Evolutionary conservation across 495 filamentous ascomycete genomes (phyloP), one percentile per base, ranked within the genome.

Genomic region (Penicillium cinerascens): DNA sequence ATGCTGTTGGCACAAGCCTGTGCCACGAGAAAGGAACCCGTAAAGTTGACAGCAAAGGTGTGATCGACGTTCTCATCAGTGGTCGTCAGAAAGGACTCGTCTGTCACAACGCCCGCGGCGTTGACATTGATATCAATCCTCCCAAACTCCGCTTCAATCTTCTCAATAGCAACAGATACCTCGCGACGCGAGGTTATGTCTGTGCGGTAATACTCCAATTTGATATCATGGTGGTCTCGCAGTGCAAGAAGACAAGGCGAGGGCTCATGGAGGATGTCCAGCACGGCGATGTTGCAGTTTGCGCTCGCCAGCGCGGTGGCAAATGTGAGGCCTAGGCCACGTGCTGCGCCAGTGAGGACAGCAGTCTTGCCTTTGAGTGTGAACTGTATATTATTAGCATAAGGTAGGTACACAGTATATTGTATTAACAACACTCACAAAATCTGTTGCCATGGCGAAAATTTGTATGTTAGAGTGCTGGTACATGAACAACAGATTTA

Each of bases 61-160:
- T 41, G 46, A 13, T 27, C 42, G 33, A 60, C 33, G 16, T 39
- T 45, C 38, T 52, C 25, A 26, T 47, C 44, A 5, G 54, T 35
- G 16, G 39, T 48, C 27, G 47, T 46, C 21, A 63, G 44, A 41
- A 62, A 59, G 20, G 56, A 21, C 42, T 60, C 47, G 23, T 63
- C 59, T 5, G 46, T 38, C 13, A 48, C 49, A 6, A 63, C 51
- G 39, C 59, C 59, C 18, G 59, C 59, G 6, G 59, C 59, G 21
- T 52, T 63, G 39, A 63, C 33, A 27, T 60, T 63, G 42, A 21
- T 52, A 52, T 55, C 59, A 20, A 63, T 63, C 13, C 56, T 25
- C 16, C 60, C 60, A 44, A 60, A 63, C 25, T 63, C 47, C 27
- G 11, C 36, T 16, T 59, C 51, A 13, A 63, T 54, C 29, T 61